These are phyloP conservation scores for Tylopilus orsonianus DNA, from an alignment of 1,284 basidiomycete genomes.

Conservation along the genomic window DNA sequence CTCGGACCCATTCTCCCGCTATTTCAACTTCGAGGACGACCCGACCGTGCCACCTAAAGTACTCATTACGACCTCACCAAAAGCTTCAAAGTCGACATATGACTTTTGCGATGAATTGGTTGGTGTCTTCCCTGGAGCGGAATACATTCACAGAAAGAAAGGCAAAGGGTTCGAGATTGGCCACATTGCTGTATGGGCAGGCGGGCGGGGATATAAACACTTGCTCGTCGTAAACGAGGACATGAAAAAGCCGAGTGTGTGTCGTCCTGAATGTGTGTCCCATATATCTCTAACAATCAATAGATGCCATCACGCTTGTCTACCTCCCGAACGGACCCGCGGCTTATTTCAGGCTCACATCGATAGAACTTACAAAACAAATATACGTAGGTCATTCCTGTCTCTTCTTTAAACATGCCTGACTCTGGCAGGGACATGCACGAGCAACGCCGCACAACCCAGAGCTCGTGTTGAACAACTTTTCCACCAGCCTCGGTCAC, in stretches of 20 bases:
- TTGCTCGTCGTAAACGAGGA: slow-evolving; percentile 95
- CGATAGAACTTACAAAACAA: slow-evolving; percentile 81
- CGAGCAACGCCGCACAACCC: slow-evolving; percentile 91
- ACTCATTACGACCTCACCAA: slow-evolving; percentile 88
- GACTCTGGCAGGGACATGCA: slow-evolving; percentile 77
- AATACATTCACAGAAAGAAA: slow-evolving; percentile 88
- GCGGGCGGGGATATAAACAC: slow-evolving; percentile 84
- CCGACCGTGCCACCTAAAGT: slow-evolving; percentile 77
- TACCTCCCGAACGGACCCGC: slow-evolving; percentile 92
- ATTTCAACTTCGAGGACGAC: slow-evolving; percentile 65
- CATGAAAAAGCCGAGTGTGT: slow-evolving; percentile 87
- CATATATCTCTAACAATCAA: slow-evolving; percentile 10
- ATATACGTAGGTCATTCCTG: slow-evolving; percentile 65
- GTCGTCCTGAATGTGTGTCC: slow-evolving; percentile 7
- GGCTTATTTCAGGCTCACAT: slow-evolving; percentile 94
- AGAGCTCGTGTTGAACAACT: slow-evolving; percentile 94
- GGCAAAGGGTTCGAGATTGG: slow-evolving; percentile 94
- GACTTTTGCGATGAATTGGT: slow-evolving; percentile 91
- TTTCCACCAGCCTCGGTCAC: slow-evolving; percentile 92
- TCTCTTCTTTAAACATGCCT: slow-evolving; percentile 8
- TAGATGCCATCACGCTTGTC: slow-evolving; percentile 88
- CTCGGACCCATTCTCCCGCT: slow-evolving; percentile 70
- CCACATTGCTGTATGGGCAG: slow-evolving; percentile 92
- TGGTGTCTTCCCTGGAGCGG: slow-evolving; percentile 91
- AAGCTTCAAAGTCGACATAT: slow-evolving; percentile 81